Evolutionary conservation across 2,329 filamentous ascomycete genomes (phyloP), one percentile per base, ranked within the genome.

Genomic region (Pyricularia sp.): DNA sequence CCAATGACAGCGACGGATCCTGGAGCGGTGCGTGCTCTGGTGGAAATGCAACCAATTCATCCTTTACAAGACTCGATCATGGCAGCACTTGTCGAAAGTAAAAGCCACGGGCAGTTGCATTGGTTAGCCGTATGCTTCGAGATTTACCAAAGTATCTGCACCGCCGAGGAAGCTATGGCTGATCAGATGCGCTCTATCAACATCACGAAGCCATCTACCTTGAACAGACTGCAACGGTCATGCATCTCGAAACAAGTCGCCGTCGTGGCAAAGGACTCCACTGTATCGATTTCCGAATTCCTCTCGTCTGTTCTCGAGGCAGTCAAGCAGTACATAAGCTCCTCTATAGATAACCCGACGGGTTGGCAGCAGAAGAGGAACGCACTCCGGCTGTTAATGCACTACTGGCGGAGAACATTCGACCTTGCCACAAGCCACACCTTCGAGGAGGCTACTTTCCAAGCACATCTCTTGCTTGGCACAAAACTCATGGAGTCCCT

Each of bases 381-480:
- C 55, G n/a, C 44, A 28, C 40, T 65, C n/a, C 35, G 63, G 10
- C 24, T 31, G 9, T n/a, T 86, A 10, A 70, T 82, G 64, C 80
- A 82, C 66, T 85, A 82, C 69, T 81, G 86, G 75, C 78, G 79
- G 72, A 78, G 81, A 24, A 87, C 83, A 0, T 78, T 83, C 65
- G 68, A 70, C 0, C 76, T 85, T 35, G 76, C 81, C 1, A 79
- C 77, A 13, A 72, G 72, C 0, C 26, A 70, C 4, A 70, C 73
- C 0, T 88, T 88, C 68, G 83, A 88, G 65, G 86, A 88, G 69
- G 84, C 84, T 19, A 78, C 76, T 40, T 88, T 88, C 72, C 85
- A 86, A 71, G 85, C 85, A 31, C 85, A 88, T 70, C 73, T 88
- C 16, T 75, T 78, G 0, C 79, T 84, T 64, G 81, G 82, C 7